Conservation (phyloP, 1,284 basidiomycete species). For the Ganoderma multipileum region DNA sequence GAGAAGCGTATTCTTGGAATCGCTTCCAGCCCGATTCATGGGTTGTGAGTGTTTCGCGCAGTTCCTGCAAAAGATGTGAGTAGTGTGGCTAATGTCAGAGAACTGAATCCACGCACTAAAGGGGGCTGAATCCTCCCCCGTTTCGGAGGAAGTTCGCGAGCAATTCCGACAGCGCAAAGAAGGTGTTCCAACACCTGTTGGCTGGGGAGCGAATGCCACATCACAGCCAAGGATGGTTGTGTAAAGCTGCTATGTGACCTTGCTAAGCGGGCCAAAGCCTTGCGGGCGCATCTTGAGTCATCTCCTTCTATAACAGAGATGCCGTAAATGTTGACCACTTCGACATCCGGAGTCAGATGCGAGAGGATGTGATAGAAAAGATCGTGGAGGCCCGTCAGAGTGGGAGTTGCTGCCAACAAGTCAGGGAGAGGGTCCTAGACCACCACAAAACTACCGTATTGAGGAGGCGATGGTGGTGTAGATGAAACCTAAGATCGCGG, state of each 20-base stretch:
- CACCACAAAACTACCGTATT: too few species aligned
- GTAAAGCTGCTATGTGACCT: neutral
- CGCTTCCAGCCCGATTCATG: neutral
- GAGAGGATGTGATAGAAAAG: too few species aligned
- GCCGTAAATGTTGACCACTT: too few species aligned
- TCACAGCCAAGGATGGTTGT: neutral
- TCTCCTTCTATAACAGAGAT: neutral
- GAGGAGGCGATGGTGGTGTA: too few species aligned
- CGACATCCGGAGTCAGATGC: too few species aligned
- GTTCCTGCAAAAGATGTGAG: neutral
- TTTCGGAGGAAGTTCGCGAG: neutral
- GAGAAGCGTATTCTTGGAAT: neutral
- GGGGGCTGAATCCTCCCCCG: neutral
- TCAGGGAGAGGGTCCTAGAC: too few species aligned
- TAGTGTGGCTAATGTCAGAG: neutral
- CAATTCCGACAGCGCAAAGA: neutral
- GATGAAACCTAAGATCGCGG: too few species aligned
- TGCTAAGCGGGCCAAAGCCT: neutral
- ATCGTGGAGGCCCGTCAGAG: too few species aligned
- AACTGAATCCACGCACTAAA: neutral
- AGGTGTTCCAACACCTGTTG: neutral
- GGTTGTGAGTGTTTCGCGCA: neutral
- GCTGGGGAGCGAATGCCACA: neutral
- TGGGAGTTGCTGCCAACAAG: too few species aligned
- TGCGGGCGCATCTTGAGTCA: neutral